Percentiles rank a stretch among this genome's conserved stretches.
These are phyloP conservation scores for Clonostachys solani DNA, from an alignment of 2,329 filamentous ascomycete species.

Conservation along the genomic window DNA sequence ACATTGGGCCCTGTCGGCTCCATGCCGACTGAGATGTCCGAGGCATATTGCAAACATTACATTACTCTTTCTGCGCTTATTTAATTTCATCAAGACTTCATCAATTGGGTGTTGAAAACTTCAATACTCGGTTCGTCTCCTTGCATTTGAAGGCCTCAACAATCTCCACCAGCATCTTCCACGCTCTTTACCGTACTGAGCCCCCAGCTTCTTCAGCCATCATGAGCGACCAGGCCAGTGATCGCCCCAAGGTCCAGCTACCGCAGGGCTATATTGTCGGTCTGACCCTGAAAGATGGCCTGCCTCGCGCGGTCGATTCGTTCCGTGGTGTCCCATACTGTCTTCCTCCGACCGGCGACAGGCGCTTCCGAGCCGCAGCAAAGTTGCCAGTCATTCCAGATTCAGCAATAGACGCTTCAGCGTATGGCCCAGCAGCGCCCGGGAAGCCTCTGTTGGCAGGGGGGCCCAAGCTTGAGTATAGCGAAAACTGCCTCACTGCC, in stretches of 20 bases:
- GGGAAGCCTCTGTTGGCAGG: conserved; percentile 12
- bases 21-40: no score
- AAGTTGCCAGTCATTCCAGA: conserved; percentile 16
- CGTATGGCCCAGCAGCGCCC: conserved; percentile 26
- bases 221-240: no score
- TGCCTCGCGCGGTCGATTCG: conserved; percentile 21
- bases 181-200: no score
- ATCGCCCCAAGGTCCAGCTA: not conserved
- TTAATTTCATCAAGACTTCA: no score
- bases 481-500: conserved; percentile 50
- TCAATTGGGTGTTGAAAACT: no score
- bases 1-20: no score
- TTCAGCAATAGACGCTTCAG: conserved; percentile 21
- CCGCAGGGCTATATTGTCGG: not conserved
- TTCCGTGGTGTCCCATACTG: conserved; percentile 47
- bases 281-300: conserved; percentile 2
- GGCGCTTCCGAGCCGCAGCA: conserved; percentile 34
- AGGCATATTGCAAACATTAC: no score
- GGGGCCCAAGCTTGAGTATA: conserved; percentile 17
- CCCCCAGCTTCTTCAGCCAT: no score
- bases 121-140: no score
- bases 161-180: no score
- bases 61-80: no score
- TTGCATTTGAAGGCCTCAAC: no score
- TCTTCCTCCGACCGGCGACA: conserved; percentile 36